Base-by-base conservation (phyloP, 2,329 filamentous ascomycete genomes). In the Aureobasidium sp. region DNA sequence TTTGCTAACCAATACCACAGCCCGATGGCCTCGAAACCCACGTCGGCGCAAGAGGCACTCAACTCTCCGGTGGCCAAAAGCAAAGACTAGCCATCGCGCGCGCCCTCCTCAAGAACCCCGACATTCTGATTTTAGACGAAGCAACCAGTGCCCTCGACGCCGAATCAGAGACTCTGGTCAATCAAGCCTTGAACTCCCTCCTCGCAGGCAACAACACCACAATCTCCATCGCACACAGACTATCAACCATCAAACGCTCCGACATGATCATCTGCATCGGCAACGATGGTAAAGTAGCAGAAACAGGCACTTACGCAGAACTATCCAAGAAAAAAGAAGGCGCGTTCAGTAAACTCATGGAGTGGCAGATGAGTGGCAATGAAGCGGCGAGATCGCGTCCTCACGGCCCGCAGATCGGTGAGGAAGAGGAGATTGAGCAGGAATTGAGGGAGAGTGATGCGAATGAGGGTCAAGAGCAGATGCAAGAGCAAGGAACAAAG, bases 21-120 rank as follows among this genome's bases (percentile, higher is more conserved):
- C 94, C 94, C 32, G 91, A 97, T 63, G 94, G 94, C 5, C 83
- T 99, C 7, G 93, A 99, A 71, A 99, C 94, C 0, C 89, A 89
- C 66, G 94, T 96, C 34, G 95, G 95, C 60, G 89, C 93, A 17
- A 84, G 94, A 66, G 94, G 94, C 37, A 92, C 93, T 1, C 93
- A 97, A 75, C 82, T 99, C 0, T 97, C 91, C 9, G 94, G 94
- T 57, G 94, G 94, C 0, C 94, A 99, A 76, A 97, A 97, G 77
- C 94, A 99, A 75, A 88, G 94, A 66, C 97, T 99, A 69, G 94
- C 94, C 41, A 99, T 99, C 73, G 94, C 94, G 5, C 86, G 95
- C 61, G 94, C 94, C 13, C 82, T 99, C 32, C 86, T 99, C 68
- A 97, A 97, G 76, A 85, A 97, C 66, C 95, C 95, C 0, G 94